These are phyloP conservation scores for Leishmania lainsoni DNA, from an alignment of 208 protist species.

Conservation along the genomic window DNA sequence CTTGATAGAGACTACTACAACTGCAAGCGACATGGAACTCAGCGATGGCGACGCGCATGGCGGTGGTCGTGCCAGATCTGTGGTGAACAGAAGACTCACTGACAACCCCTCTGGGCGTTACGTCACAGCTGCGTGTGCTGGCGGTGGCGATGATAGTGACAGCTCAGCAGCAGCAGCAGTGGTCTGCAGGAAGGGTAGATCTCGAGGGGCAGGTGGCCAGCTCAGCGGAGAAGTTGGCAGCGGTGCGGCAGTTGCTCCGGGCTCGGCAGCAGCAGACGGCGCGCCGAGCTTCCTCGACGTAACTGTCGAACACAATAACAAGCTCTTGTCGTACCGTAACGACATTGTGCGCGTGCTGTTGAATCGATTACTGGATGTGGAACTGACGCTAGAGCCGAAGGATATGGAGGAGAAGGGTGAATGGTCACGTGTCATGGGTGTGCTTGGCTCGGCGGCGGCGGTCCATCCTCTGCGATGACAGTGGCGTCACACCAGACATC, in stretches of 20 bases:
- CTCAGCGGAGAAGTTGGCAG: neutral
- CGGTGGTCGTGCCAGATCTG: neutral
- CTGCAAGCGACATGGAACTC: conserved; percentile 26
- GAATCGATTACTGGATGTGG: conserved; percentile 62
- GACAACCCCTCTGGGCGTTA: neutral
- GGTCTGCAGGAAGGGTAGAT: neutral
- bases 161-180: neutral
- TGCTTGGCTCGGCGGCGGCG: neutral
- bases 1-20: neutral
- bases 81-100: conserved; percentile 4
- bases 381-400: conserved; percentile 56
- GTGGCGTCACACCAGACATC: neutral
- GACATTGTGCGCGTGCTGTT: conserved; percentile 72
- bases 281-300: conserved; percentile 13
- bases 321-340: conserved; percentile 62
- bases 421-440: neutral
- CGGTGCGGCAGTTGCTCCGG: neutral
- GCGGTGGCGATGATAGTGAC: neutral
- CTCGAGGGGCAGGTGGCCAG: neutral
- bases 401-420: conserved; percentile 19
- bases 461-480: neutral
- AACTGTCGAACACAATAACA: conserved; percentile 57
- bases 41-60: conserved; percentile 6
- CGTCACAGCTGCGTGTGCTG: neutral
- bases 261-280: neutral